These are phyloP conservation scores for Panellus pusillus DNA, from an alignment of 768 basidiomycete species.

Conservation along the genomic window DNA sequence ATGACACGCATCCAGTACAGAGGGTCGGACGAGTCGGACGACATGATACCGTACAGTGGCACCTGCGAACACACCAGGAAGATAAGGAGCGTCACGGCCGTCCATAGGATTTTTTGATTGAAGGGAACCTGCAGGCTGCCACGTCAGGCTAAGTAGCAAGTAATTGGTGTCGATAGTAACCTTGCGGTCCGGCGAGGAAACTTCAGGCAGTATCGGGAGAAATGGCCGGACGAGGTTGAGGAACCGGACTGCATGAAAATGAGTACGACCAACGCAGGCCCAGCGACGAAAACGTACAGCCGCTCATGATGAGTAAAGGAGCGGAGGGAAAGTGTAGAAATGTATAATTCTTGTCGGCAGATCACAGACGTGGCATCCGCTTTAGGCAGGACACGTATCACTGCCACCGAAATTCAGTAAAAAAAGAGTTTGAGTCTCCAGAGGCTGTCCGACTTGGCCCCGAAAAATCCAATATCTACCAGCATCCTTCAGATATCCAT, in stretches of 20 bases:
- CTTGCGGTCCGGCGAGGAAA: conserved; percentile 97
- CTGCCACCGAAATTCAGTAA: too few relatives aligned
- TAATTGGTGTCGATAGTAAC: conserved; percentile 39
- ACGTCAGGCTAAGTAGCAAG: conserved; percentile 12
- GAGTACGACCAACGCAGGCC: background rate
- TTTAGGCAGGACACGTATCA: too few relatives aligned
- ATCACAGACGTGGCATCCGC: conserved; percentile 12
- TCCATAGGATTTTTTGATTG: conserved; percentile 99
- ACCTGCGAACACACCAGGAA: conserved; percentile 99
- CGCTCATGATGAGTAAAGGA: conserved; percentile 63
- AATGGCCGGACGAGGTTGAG: conserved; percentile 98
- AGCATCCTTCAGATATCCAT: too few relatives aligned
- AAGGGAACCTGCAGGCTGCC: conserved; percentile 74
- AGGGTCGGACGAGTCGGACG: conserved; percentile 97
- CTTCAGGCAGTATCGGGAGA: conserved; percentile 94
- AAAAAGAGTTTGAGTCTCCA: too few relatives aligned
- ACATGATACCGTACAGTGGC: conserved; percentile 99
- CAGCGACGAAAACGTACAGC: conserved; percentile 52
- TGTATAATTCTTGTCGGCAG: background rate
- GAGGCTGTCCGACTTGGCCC: too few relatives aligned
- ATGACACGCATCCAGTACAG: conserved; percentile 99
- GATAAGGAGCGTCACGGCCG: conserved; percentile 97
- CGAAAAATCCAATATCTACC: too few relatives aligned
- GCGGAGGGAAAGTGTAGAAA: conserved; percentile 21
- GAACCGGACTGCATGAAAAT: conserved; percentile 73